phyloP scores from a whole-genome alignment of 768 basidiomycete genomes.

The Steccherinum ochraceum region DNA sequence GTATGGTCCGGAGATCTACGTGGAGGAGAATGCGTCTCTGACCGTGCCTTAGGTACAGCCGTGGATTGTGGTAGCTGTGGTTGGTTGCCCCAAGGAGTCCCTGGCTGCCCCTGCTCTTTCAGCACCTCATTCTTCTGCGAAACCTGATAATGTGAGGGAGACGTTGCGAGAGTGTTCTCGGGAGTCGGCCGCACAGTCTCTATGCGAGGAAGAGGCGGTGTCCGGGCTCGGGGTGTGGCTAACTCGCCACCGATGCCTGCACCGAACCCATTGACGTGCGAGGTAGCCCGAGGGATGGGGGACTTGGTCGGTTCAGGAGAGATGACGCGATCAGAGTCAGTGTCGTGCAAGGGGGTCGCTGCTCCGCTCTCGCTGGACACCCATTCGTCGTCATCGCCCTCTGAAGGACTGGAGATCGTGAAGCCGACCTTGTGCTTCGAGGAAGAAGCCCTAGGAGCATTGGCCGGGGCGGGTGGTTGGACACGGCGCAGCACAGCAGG shows the following conservation, averaged over 20 bases:
- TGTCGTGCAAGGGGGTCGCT: conserved; percentile 52
- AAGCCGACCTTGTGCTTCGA: conserved; percentile 45
- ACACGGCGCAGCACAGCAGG: conserved; percentile 16
- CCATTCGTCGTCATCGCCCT: conserved; percentile 63
- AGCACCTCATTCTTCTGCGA: neutral
- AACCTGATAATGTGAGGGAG: conserved; percentile 7
- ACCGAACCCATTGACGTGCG: conserved; percentile 11
- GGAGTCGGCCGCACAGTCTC: conserved; percentile 14
- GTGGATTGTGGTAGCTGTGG: conserved; percentile 15
- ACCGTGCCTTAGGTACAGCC: conserved; percentile 25
- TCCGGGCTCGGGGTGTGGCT: conserved; percentile 24
- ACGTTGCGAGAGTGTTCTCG: conserved; percentile 4
- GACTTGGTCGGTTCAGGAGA: conserved; percentile 20
- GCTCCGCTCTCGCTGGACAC: conserved; percentile 74
- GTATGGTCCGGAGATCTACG: conserved; percentile 29
- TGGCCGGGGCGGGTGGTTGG: conserved; percentile 10
- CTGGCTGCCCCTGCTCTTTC: conserved; percentile 10
- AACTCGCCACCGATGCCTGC: conserved; percentile 13
- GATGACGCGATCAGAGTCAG: conserved; percentile 30
- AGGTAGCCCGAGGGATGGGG: conserved; percentile 7
- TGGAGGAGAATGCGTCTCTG: conserved; percentile 33
- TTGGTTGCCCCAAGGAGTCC: conserved; percentile 4
- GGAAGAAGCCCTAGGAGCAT: conserved; percentile 8
- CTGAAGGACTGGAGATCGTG: conserved; percentile 45
- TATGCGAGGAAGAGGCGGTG: conserved; percentile 17